Evolutionary conservation across 305 asterid species (phyloP), one percentile per base, ranked within the genome.

Genomic region (Lippia alba): DNA sequence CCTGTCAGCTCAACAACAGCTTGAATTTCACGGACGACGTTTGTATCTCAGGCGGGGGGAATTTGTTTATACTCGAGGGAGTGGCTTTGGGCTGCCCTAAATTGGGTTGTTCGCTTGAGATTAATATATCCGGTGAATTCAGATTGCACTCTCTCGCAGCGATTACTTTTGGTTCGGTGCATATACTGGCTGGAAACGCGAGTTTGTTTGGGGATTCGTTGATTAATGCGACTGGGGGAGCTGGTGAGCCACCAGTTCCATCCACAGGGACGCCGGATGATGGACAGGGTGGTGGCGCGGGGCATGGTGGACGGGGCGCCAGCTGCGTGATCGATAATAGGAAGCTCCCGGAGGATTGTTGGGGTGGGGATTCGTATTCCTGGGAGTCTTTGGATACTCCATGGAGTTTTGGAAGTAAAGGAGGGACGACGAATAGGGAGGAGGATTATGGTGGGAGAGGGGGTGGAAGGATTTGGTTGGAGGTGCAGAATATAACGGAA

Each of bases 221-320:
- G 55, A 79, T 91, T 54, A 87, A 89, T 50, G 83, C 78, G n/a
- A 87, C 97, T 2, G 92, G 86, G 5, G 79, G 86, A 40, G 96
- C 89, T 10, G 94, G 89, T 9, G 75, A 71, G 57, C 84, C 84
- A 10, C 83, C 85, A 12, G 76, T 69, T 32, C 78, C 83, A 49
- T 56, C 84, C 41, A 48, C 56, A 9, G 96, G 97, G 70, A 84
- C 89, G 10, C 95, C 97, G n/a, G 73, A 78, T 18, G 96, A 67
- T 41, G 79, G 57, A 0, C 77, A 84, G 69, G 97, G 96, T n/a
- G 90, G 87, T 1, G 96, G 96, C 19, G 96, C 91, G 18, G 97
- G 97, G 8, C 89, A 83, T 49, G 97, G 97, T 5, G 96, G 96
- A 8, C 86, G 96, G 76, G 97, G 96, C 34, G 94, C 97, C 14